These are phyloP conservation scores for Sugiyamaella paludigena DNA, from an alignment of 1,139 yeast species.

Conservation along the genomic window DNA sequence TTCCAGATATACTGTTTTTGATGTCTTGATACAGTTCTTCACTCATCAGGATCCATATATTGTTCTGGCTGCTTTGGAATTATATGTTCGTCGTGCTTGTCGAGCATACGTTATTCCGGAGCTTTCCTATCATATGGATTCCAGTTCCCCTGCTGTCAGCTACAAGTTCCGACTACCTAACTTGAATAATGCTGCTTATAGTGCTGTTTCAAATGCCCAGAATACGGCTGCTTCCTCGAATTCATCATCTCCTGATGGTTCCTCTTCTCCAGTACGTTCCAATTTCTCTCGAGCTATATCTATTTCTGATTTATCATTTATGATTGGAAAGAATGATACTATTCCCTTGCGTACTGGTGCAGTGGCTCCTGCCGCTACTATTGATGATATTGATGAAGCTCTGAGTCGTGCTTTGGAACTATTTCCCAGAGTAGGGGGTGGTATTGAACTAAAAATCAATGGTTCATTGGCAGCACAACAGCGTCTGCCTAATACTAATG, in stretches of 20 bases:
- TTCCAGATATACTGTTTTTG: conserved; percentile 93
- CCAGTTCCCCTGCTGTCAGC: conserved; percentile 62
- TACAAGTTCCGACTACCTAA: conserved; percentile 92
- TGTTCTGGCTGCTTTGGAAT: conserved; percentile 94
- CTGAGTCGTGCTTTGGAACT: conserved; percentile 72
- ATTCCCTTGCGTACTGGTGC: conserved; percentile 81
- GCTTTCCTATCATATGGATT: conserved; percentile 58
- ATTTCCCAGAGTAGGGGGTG: conserved; percentile 48
- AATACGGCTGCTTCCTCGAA: conserved; percentile 18
- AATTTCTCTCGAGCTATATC: conserved; percentile 73
- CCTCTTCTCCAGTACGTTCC: conserved; percentile 32
- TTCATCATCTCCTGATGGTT: conserved; percentile 27
- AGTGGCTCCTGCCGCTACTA: conserved; percentile 74
- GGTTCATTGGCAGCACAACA: conserved; percentile 33
- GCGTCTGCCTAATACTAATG: conserved; percentile 33
- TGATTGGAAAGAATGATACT: conserved; percentile 62
- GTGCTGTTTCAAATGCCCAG: conserved; percentile 25
- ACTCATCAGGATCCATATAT: conserved; percentile 82
- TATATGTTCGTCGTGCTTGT: conserved; percentile 93
- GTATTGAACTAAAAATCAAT: conserved; percentile 31
- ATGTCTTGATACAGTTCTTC: conserved; percentile 89
- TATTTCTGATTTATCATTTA: conserved; percentile 85
- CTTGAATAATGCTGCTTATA: conserved; percentile 56
- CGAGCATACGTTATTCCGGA: conserved; percentile 90
- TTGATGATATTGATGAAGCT: conserved; percentile 88